Evolutionary conservation across 169 alveolate species (phyloP).

Genomic region (Fabrea salina): DNA sequence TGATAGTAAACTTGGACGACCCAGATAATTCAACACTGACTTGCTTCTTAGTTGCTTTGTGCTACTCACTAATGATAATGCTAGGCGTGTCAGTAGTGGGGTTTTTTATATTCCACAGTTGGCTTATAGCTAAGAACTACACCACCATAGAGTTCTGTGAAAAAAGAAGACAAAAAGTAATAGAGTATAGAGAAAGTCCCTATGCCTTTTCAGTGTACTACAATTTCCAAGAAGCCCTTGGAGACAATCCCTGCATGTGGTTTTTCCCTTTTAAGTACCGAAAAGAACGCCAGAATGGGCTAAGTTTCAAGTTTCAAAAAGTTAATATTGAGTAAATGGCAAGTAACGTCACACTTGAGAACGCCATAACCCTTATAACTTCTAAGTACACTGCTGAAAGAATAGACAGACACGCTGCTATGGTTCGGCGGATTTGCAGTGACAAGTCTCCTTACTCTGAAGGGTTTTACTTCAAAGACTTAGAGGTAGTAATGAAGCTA

Average conservation of each 20-base stretch:
- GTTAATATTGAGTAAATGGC: neutral
- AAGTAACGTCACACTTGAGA: conserved; percentile 31
- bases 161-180: conserved; percentile 25
- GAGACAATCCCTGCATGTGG: conserved; percentile 33
- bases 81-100: neutral
- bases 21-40: neutral
- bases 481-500: conserved; percentile 40
- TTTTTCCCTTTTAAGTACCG: conserved; percentile 32
- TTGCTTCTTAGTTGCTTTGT: neutral
- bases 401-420: conserved; percentile 49
- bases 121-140: conserved; percentile 38
- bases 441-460: conserved; percentile 41
- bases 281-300: neutral
- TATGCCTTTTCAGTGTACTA: neutral
- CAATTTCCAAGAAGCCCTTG: conserved; percentile 23
- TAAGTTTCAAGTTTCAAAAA: no score
- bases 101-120: conserved; percentile 18
- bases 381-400: conserved; percentile 44
- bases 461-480: conserved; percentile 47
- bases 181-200: neutral
- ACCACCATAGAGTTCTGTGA: conserved; percentile 70
- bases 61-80: neutral
- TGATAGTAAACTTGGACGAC: neutral
- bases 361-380: conserved; percentile 47
- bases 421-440: conserved; percentile 40